Conservation (phyloP, 1,284 basidiomycete species). For the Trametes pubescens region DNA sequence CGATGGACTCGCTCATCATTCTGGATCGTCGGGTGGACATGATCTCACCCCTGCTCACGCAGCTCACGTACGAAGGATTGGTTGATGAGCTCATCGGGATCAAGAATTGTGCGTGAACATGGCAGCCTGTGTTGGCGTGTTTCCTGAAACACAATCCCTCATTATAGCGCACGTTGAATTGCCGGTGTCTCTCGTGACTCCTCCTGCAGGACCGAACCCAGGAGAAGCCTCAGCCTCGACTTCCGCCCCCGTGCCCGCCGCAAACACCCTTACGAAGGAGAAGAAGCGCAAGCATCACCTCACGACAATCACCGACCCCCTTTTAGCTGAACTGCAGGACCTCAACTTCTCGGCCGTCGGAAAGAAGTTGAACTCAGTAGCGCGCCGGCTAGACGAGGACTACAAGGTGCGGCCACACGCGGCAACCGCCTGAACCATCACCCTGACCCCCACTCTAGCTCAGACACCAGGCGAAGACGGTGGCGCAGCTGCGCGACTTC, state of each 20-base stretch:
- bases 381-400: constrained; percentile 88
- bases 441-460: constrained; percentile 50
- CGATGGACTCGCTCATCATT: constrained; percentile 89
- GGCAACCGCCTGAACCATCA: background rate
- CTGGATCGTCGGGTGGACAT: constrained; percentile 95
- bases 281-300: constrained; percentile 91
- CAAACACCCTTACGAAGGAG: constrained; percentile 64
- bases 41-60: constrained; percentile 95
- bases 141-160: constrained; percentile 4
- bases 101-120: constrained; percentile 74
- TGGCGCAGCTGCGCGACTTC: constrained; percentile 93
- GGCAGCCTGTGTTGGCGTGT: background rate
- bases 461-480: constrained; percentile 86
- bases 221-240: constrained; percentile 55
- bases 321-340: constrained; percentile 88
- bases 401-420: constrained; percentile 70
- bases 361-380: constrained; percentile 81
- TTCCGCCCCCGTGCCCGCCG: constrained; percentile 45
- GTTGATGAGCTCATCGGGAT: constrained; percentile 95
- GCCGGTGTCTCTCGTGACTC: constrained; percentile 80
- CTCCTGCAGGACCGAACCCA: constrained; percentile 52
- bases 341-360: constrained; percentile 96
- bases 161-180: constrained; percentile 87
- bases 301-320: constrained; percentile 78
- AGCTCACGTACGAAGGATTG: constrained; percentile 96